A percentile compares a stretch with the other conserved stretches of the same genome.
Conservation (phyloP, 345 rosid genomes). For the Durio zibethinus region DNA sequence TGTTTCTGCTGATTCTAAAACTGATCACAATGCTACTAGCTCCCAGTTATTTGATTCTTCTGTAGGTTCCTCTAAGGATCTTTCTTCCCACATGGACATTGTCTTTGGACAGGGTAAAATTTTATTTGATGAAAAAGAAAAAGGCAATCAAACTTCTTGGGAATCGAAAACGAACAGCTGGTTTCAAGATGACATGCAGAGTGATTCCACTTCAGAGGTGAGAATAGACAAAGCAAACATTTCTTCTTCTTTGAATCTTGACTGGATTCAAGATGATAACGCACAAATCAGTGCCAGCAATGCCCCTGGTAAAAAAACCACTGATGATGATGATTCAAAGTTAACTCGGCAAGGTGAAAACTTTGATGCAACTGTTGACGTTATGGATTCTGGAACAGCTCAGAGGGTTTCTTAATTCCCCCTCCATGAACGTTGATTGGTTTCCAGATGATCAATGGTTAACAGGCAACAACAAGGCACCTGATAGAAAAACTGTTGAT, state of each 20-base stretch:
- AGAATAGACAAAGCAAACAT: slow-evolving; percentile 5
- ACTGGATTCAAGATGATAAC: slow-evolving; percentile 38
- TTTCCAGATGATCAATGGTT: slow-evolving; percentile 39
- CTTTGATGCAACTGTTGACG: slow-evolving; percentile 18
- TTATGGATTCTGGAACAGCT: slow-evolving; percentile 23
- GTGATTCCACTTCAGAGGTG: slow-evolving; percentile 10
- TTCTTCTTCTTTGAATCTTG: slow-evolving; percentile 34
- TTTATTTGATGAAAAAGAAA: slow-evolving; percentile 1
- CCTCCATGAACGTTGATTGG: slow-evolving; percentile 46
- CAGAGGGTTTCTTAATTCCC: slow-evolving; percentile 11
- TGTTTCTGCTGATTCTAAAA: slow-evolving; percentile 10
- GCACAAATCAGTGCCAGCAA: slow-evolving; percentile 32
- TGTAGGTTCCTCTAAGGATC: slow-evolving; percentile 1
- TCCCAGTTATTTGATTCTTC: not conserved
- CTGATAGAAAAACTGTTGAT: slow-evolving; percentile 31
- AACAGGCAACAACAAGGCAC: slow-evolving; percentile 25
- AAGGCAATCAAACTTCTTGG: not conserved
- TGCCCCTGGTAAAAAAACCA: slow-evolving; percentile 25
- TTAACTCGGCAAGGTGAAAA: slow-evolving; percentile 25
- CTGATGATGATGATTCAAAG: slow-evolving; percentile 17
- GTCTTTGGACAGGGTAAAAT: not conserved
- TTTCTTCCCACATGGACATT: not conserved
- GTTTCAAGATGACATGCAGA: not conserved
- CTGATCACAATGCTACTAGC: not conserved
- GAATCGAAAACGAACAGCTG: not conserved